These are phyloP conservation scores for Bromus sterilis DNA, from an alignment of 176 grass and related monocot species.

Conservation along the genomic window DNA sequence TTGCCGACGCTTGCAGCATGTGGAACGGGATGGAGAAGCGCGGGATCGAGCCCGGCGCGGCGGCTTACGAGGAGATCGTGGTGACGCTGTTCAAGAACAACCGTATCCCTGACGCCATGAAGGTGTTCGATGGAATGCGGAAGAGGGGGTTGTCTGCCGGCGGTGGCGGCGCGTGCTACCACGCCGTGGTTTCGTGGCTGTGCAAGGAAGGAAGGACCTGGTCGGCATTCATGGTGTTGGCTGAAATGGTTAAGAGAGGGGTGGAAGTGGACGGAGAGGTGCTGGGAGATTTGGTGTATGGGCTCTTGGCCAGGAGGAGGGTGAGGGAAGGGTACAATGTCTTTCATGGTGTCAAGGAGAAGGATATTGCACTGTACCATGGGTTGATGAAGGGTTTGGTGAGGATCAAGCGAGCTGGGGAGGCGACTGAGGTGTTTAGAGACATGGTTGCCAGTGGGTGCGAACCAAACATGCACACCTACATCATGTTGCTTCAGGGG, in stretches of 20 bases:
- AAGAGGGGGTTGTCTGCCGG: slow-evolving; percentile 17
- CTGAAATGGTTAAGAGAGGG: slow-evolving; percentile 79
- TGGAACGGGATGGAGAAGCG: slow-evolving; percentile 58
- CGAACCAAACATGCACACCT: slow-evolving; percentile 80
- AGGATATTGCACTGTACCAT: slow-evolving; percentile 58
- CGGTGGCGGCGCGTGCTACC: slow-evolving; percentile 28
- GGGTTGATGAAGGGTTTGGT: slow-evolving; percentile 78
- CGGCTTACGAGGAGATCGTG: slow-evolving; percentile 58
- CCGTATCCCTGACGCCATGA: slow-evolving; percentile 51
- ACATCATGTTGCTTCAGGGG: slow-evolving; percentile 88
- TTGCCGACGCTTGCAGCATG: slow-evolving; percentile 53
- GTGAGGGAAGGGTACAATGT: slow-evolving; percentile 52
- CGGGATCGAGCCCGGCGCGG: slow-evolving; percentile 39
- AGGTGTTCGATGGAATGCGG: slow-evolving; percentile 58
- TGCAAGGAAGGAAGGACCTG: slow-evolving; percentile 65
- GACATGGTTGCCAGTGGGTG: slow-evolving; percentile 55
- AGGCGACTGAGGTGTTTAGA: slow-evolving; percentile 65
- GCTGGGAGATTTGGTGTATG: slow-evolving; percentile 58
- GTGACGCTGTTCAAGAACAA: slow-evolving; percentile 74
- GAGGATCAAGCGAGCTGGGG: slow-evolving; percentile 51
- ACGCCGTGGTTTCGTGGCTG: slow-evolving; percentile 44
- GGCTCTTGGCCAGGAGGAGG: slow-evolving; percentile 47
- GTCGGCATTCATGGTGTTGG: slow-evolving; percentile 49
- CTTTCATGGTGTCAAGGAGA: slow-evolving; percentile 36
- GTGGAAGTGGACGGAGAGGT: slow-evolving; percentile 39